Conservation (phyloP, 2,329 filamentous ascomycete species). For the Xylaria arbuscula region DNA sequence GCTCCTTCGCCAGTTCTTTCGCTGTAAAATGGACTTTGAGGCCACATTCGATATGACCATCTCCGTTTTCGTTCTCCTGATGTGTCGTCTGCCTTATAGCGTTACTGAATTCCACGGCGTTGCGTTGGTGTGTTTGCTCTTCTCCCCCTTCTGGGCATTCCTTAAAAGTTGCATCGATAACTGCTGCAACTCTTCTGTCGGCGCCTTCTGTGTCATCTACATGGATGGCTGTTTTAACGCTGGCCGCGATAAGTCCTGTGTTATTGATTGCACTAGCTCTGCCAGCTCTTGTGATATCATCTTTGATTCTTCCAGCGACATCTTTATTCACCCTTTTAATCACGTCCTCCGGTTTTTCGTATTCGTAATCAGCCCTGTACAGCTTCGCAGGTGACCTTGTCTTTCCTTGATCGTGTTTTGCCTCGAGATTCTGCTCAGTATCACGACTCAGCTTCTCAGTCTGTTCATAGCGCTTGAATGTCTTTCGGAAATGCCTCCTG, state of each 20-base stretch:
- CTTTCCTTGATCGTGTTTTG: neutral
- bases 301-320: slow-evolving; percentile 18
- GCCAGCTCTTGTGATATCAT: slow-evolving; percentile 15
- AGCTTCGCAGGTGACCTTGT: slow-evolving; percentile 4
- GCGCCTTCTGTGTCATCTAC: neutral
- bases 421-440: neutral
- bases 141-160: neutral
- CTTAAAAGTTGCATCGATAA: slow-evolving; percentile 18
- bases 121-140: neutral
- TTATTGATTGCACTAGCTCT: neutral
- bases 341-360: slow-evolving; percentile 11
- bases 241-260: neutral
- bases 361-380: slow-evolving; percentile 12
- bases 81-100: neutral
- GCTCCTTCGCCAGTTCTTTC: slow-evolving; percentile 20
- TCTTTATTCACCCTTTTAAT: slow-evolving; percentile 15
- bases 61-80: neutral
- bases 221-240: slow-evolving; percentile 22
- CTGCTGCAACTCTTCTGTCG: slow-evolving; percentile 13
- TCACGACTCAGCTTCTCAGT: neutral
- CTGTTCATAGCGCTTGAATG: slow-evolving; percentile 16
- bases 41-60: slow-evolving; percentile 4
- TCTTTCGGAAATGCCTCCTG: slow-evolving; percentile 28
- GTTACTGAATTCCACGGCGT: neutral
- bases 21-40: slow-evolving; percentile 24